These are phyloP conservation scores for Apiospora hydei DNA, from an alignment of 2,329 filamentous ascomycete species.

Conservation along the genomic window DNA sequence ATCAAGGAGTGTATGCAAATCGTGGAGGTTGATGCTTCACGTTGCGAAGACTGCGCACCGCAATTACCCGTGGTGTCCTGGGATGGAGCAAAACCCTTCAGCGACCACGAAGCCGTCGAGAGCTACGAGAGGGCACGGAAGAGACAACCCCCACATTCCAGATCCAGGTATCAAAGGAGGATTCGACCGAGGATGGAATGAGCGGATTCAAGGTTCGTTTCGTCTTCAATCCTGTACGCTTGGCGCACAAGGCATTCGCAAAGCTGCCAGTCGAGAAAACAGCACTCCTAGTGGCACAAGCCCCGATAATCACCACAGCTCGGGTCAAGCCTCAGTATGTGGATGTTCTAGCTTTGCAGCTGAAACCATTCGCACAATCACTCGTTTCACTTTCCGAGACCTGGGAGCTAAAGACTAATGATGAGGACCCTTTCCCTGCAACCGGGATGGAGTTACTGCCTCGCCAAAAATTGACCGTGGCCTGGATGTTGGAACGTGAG, in stretches of 20 bases:
- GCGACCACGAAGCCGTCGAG: conserved; percentile 1
- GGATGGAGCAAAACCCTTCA: not conserved
- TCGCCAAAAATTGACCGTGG: conserved; percentile 40
- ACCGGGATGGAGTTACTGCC: conserved; percentile 26
- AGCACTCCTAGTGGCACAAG: not conserved
- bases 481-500: conserved; percentile 43
- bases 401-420: no score
- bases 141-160: conserved; percentile 22
- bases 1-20: not conserved
- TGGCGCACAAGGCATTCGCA: conserved; percentile 26
- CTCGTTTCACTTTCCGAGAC: conserved; percentile 10
- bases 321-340: conserved; percentile 17
- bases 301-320: conserved; percentile 11
- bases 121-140: conserved; percentile 12
- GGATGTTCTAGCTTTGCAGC: conserved; percentile 5
- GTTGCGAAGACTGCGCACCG: not conserved
- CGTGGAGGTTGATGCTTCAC: not conserved
- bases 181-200: not conserved
- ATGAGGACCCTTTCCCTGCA: conserved; percentile 21
- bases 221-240: conserved; percentile 24
- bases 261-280: conserved; percentile 15
- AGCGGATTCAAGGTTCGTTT: conserved; percentile 18
- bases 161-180: not conserved
- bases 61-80: not conserved
- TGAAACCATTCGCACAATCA: conserved; percentile 24